phyloP scores from a whole-genome alignment of 2,329 filamentous ascomycete species.

The Scopulariopsis brevicaulis region DNA sequence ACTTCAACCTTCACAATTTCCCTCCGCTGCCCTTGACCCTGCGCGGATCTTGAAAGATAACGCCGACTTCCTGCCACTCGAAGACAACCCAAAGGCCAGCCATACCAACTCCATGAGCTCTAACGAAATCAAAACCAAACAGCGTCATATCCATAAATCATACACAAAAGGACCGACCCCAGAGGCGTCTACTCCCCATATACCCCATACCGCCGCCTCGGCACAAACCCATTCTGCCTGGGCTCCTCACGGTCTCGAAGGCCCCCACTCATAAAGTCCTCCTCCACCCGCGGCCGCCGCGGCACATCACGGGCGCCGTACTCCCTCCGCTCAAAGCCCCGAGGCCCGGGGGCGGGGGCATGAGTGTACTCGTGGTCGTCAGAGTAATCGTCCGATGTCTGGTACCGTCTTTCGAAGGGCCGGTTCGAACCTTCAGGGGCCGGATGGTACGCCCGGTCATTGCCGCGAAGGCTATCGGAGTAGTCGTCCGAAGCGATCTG shows the following conservation, averaged over 20 bases:
- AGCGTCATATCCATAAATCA: too few species aligned
- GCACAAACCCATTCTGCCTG: not conserved
- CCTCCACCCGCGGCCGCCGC: not conserved
- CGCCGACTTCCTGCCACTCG: too few species aligned
- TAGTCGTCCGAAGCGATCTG: not conserved
- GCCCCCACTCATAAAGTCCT: not conserved
- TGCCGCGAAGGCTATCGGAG: not conserved
- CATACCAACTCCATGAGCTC: too few species aligned
- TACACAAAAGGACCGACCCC: too few species aligned
- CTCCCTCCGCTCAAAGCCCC: not conserved
- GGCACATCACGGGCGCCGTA: not conserved
- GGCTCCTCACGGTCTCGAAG: not conserved
- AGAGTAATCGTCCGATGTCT: not conserved
- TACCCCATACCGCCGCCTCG: too few species aligned
- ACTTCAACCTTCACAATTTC: too few species aligned
- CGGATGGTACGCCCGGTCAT: too few species aligned
- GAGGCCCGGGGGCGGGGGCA: not conserved
- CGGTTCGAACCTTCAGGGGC: not conserved
- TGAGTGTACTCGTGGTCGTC: not conserved
- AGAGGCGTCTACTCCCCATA: too few species aligned
- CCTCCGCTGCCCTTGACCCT: too few species aligned
- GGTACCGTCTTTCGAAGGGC: not conserved
- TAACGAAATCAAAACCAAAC: too few species aligned
- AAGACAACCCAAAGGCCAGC: too few species aligned
- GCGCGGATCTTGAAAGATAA: too few species aligned